Percentiles rank a stretch among this genome's conserved stretches.
These are phyloP conservation scores for Cocos nucifera DNA, from an alignment of 176 grass and related monocot species.

Conservation along the genomic window DNA sequence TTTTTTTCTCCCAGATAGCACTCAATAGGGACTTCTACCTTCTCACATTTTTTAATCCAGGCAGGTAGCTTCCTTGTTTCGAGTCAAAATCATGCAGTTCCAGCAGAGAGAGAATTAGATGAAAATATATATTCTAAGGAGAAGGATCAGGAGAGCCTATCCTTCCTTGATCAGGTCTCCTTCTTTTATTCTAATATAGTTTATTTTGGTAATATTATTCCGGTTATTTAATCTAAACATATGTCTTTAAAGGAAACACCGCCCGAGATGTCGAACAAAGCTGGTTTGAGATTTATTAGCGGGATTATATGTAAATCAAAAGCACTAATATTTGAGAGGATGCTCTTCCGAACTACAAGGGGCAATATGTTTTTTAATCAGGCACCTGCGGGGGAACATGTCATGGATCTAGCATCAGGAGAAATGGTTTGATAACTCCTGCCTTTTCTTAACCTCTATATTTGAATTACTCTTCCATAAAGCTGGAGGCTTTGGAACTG, in stretches of 20 bases:
- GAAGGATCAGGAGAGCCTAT: constrained; percentile 41
- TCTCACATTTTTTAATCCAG: constrained; percentile 88
- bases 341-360: constrained; percentile 95
- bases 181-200: not conserved
- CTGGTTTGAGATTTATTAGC: constrained; percentile 91
- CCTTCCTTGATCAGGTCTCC: constrained; percentile 91
- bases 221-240: constrained; percentile 13
- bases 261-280: constrained; percentile 41
- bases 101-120: constrained; percentile 76
- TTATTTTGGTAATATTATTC: not conserved
- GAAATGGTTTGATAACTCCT: constrained; percentile 67
- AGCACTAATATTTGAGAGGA: constrained; percentile 90
- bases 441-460: constrained; percentile 1
- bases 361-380: constrained; percentile 99
- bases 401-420: constrained; percentile 81
- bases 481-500: not conserved
- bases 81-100: constrained; percentile 72
- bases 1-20: too few species aligned
- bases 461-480: not conserved
- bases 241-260: constrained; percentile 42
- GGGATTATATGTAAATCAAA: constrained; percentile 88
- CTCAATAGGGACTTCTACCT: not conserved
- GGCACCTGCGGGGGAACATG: constrained; percentile 75
- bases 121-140: constrained; percentile 68
- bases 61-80: constrained; percentile 95